Conservation (phyloP, 768 basidiomycete species). For the Trichaptum fuscoviolaceum region DNA sequence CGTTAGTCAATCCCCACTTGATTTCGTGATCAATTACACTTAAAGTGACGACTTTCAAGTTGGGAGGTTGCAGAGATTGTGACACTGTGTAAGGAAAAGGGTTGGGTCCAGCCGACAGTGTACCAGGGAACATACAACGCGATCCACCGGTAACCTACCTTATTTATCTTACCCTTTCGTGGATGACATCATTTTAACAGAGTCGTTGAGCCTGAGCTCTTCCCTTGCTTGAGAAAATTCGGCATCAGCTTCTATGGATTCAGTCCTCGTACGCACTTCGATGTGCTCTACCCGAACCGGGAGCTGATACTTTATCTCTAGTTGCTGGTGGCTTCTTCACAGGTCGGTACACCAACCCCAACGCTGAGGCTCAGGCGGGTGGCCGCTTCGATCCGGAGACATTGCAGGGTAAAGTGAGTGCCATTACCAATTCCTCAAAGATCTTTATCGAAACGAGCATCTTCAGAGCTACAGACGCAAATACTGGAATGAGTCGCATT, state of each 20-base stretch:
- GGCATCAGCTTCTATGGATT: slow-evolving; percentile 27
- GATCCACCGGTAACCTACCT: slow-evolving; percentile 8
- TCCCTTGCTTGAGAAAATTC: slow-evolving; percentile 21
- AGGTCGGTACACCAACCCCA: slow-evolving; percentile 11
- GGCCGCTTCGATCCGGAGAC: slow-evolving; percentile 21
- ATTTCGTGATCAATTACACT: slow-evolving; percentile 2
- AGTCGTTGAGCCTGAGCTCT: slow-evolving; percentile 16
- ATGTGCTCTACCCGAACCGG: background rate
- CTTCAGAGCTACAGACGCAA: slow-evolving; percentile 34
- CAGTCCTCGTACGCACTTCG: slow-evolving; percentile 21
- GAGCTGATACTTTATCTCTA: background rate
- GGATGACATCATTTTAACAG: slow-evolving; percentile 1
- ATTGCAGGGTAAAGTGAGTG: background rate
- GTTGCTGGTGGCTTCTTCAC: slow-evolving; percentile 22
- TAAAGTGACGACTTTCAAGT: background rate
- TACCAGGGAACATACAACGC: slow-evolving; percentile 22
- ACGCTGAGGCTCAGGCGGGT: slow-evolving; percentile 16
- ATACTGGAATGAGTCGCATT: slow-evolving; percentile 29
- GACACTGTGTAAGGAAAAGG: slow-evolving; percentile 20
- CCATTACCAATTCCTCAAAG: background rate
- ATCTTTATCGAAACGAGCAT: slow-evolving; percentile 9
- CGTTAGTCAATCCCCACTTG: background rate
- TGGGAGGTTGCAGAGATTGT: slow-evolving; percentile 23
- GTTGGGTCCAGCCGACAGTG: slow-evolving; percentile 20
- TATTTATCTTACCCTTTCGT: too few relatives aligned